Percentiles rank a stretch among this genome's conserved stretches.
Evolutionary conservation across 371 early-diverging fungal species (phyloP).

Genomic region (Racocetra persica): DNA sequence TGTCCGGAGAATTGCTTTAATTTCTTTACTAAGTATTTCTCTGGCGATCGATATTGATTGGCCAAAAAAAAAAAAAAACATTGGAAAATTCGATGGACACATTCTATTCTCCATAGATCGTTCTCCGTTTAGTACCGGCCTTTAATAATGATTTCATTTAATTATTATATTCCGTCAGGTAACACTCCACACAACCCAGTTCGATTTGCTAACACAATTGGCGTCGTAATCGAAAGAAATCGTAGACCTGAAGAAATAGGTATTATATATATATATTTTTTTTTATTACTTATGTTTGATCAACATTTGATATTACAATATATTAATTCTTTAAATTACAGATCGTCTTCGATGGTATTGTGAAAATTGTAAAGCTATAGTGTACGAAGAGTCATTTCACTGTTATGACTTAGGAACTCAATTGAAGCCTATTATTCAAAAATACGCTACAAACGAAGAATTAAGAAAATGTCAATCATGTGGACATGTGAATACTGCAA

Average conservation of each 20-base stretch:
- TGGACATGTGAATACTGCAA: constrained; percentile 72
- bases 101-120: no score
- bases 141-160: no score
- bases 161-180: constrained; percentile 54
- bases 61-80: no score
- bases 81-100: no score
- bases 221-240: constrained; percentile 93
- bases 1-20: background rate
- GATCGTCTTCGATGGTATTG: constrained; percentile 96
- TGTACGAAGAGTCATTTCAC: constrained; percentile 89
- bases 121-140: no score
- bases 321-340: constrained; percentile 45
- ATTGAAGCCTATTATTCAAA: constrained; percentile 89
- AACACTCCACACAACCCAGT: constrained; percentile 94
- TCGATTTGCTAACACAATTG: constrained; percentile 89
- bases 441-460: constrained; percentile 66
- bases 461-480: constrained; percentile 84
- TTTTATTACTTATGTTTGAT: constrained; percentile 7
- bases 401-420: constrained; percentile 91
- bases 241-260: constrained; percentile 79
- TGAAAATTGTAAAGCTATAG: constrained; percentile 78
- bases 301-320: constrained; percentile 40
- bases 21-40: background rate
- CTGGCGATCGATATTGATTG: background rate
- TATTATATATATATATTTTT: no score